Evolutionary conservation across 1,284 basidiomycete species (phyloP).

Genomic region (Rhodotorula sp.): DNA sequence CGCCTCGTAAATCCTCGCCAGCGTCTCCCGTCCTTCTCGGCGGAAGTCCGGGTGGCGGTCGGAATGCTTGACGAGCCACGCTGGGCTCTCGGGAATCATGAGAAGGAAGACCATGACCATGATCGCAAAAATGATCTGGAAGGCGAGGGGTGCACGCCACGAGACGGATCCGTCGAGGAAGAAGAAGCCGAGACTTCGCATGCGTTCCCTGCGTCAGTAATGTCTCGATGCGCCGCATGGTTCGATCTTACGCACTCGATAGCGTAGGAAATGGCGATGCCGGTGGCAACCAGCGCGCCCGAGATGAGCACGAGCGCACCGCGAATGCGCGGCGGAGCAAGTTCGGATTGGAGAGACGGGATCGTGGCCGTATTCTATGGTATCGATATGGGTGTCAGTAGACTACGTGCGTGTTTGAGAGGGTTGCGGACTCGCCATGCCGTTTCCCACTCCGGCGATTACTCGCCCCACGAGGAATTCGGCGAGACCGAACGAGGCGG

Average conservation of each 20-base stretch:
- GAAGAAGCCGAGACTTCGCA: conserved; percentile 57
- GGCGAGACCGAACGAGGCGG: conserved; percentile 58
- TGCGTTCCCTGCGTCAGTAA: background rate
- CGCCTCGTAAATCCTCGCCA: conserved; percentile 8
- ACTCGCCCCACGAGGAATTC: conserved; percentile 64
- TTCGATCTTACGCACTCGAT: conserved; percentile 47
- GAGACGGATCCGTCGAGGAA: conserved; percentile 38
- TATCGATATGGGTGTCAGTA: background rate
- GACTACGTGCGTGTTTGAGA: background rate
- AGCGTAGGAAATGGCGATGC: conserved; percentile 68
- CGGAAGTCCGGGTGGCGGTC: conserved; percentile 59
- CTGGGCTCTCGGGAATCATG: conserved; percentile 65
- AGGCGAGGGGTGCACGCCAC: conserved; percentile 58
- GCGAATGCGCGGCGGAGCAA: conserved; percentile 60
- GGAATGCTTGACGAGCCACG: conserved; percentile 65
- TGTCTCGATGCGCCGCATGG: too few species aligned
- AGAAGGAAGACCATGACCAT: conserved; percentile 61
- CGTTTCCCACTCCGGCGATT: conserved; percentile 65
- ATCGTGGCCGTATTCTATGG: conserved; percentile 63
- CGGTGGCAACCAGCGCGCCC: conserved; percentile 13
- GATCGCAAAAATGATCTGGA: conserved; percentile 63
- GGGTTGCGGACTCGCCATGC: conserved; percentile 49
- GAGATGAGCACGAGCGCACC: conserved; percentile 54
- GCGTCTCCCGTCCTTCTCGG: conserved; percentile 50
- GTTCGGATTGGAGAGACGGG: conserved; percentile 65